Evolutionary conservation across 345 rosid species (phyloP).

Genomic region (Syzygium grande): DNA sequence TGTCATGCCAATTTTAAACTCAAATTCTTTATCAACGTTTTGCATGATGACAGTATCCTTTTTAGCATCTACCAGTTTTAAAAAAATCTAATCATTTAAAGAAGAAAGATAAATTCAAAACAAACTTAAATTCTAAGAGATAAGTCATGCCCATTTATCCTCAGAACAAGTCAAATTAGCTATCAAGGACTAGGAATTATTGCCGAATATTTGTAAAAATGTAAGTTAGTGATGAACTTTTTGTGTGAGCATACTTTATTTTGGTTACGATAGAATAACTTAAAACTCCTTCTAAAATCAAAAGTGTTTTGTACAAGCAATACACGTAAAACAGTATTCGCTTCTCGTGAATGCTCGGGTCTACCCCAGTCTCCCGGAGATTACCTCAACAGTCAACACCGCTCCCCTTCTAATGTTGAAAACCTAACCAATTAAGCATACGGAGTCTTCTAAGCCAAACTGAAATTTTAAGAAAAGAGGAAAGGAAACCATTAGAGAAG

Average conservation of each 20-base stretch:
- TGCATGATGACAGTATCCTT: neutral
- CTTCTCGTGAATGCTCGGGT: neutral
- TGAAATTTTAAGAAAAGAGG: neutral
- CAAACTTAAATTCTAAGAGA: neutral
- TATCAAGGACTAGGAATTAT: neutral
- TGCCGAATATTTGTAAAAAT: neutral
- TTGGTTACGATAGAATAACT: neutral
- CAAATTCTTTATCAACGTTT: neutral
- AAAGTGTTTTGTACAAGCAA: neutral
- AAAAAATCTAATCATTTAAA: neutral
- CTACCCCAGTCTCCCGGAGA: neutral
- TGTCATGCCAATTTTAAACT: neutral
- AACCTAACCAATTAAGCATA: neutral
- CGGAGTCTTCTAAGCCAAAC: neutral
- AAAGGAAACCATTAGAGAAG: neutral
- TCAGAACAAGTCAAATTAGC: neutral
- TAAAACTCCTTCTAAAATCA: neutral
- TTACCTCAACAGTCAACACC: no score
- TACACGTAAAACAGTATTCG: neutral
- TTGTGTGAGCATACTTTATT: neutral
- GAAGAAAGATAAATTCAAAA: neutral
- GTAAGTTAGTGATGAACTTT: neutral
- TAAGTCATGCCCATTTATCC: neutral
- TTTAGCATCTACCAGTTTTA: fast-evolving
- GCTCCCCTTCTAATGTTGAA: neutral